Evolutionary conservation across 345 rosid species (phyloP), one percentile per base, ranked within the genome.

Genomic region (Gossypium longicalyx): DNA sequence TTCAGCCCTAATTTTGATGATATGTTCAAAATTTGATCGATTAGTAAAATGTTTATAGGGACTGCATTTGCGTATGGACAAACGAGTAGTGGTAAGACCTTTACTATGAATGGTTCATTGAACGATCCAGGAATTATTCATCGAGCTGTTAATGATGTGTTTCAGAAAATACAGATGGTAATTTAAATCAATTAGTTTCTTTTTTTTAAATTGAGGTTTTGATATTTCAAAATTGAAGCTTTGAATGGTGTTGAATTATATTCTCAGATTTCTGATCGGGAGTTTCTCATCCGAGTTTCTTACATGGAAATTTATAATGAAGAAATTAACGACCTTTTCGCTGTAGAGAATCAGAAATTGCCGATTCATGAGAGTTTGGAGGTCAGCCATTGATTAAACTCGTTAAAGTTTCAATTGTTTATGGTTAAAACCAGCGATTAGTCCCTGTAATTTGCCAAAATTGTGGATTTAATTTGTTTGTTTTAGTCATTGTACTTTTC

Each of bases 21-120:
- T 9, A 12, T 27, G 22, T 51, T 2, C 15, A 4, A 17, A 29
- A 16, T 9, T 51, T 29, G 61, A 4, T 70, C 44, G 1, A 70
- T n/a, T 70, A 4, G 27, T 27, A 11, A 27, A 11, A 10, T 0
- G 52, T 51, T 70, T 70, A 59, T 66, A 92, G 99, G 97, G 70
- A 93, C 98, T 72, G 96, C 88, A 38, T 95, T 95, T 90, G 99
- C 97, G 16, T 93, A 95, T 78, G 99, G 99, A 67, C 99, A 93
- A 81, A 95, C 99, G 13, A 95, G 97, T 84, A 95, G 99, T 79
- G 99, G 99, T 22, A 95, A 95, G 79, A 93, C 99, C 19, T 95
- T 89, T 75, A 95, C 99, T 2, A 95, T 95, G 97, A 95, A 92
- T 38, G 99, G 99, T 71, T 87, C 99, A 6, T 81, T 87, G 9